Base-by-base conservation (phyloP, 1,139 yeast species). In the Diutina catenulata region DNA sequence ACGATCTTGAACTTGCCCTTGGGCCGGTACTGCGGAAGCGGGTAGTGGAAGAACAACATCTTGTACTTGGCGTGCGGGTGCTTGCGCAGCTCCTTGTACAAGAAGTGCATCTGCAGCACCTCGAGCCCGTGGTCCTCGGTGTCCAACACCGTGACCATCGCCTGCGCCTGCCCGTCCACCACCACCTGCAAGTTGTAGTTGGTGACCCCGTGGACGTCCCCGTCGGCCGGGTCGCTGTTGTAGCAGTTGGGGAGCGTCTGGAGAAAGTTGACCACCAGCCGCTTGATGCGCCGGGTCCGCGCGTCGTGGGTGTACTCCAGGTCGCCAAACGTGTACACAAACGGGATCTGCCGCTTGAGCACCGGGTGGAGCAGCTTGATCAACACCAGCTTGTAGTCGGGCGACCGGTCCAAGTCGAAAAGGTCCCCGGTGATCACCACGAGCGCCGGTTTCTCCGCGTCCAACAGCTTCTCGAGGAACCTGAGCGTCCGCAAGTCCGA, bases 361-460 rank as follows among this genome's bases (percentile, higher is more conserved):
- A 82, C 70, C 1, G 95, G 94, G 4, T 72, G 64, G n/a, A 82
- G 65, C 0, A 80, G 91, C 53, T 88, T 88, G 45, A 80, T 65
- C 15, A 86, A 49, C 0, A 95, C 76, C 0, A 94, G 74, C 50
- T 80, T 82, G 0, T 94, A 68, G 52, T 88, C 96, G 1, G 81
- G 83, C 1, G 84, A 65, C 8, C 63, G 66, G 16, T 70, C 71
- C 1, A 91, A 91, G 59, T 75, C 76, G 1, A 84, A 66, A 53
- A 82, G 94, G 57, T 88, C 96, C 10, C 97, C 97, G 0, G 95
- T 77, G 42, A 83, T 59, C 0, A 86, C 87, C 1, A 83, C 91
- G 35, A 86, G 56, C 50, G 87, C 84, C 0, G 96, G 96, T 27
- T 68, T 56, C 51, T 88, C 96, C 1, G 64, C 42, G 44, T 80